Evolutionary conservation across 139 green algal species (phyloP).

Genomic region (Trebouxia sp.): DNA sequence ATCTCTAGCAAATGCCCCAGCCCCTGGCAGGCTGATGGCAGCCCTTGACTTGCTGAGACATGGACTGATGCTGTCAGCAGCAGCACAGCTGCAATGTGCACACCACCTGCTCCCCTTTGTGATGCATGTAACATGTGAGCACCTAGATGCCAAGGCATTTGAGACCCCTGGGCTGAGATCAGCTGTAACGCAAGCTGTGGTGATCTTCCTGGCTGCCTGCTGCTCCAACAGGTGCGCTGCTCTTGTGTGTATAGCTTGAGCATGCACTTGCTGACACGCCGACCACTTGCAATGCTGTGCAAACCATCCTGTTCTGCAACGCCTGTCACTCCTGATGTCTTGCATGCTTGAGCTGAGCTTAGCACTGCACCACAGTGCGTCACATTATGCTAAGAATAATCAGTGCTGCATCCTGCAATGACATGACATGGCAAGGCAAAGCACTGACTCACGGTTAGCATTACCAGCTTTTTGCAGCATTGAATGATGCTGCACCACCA

Average conservation of each 20-base stretch:
- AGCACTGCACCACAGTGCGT: too few relatives aligned
- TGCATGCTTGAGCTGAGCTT: too few relatives aligned
- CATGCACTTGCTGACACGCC: too few relatives aligned
- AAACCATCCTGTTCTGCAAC: not conserved
- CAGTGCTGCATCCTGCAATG: too few relatives aligned
- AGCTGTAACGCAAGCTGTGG: not conserved
- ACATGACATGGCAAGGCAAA: too few relatives aligned
- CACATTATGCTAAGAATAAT: too few relatives aligned
- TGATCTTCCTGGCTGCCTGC: slow-evolving; percentile 3
- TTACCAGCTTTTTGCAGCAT: too few relatives aligned
- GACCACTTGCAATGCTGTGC: too few relatives aligned
- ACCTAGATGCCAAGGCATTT: not conserved
- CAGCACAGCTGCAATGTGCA: not conserved
- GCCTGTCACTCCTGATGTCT: too few relatives aligned
- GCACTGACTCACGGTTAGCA: too few relatives aligned
- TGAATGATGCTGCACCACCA: too few relatives aligned
- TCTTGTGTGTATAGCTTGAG: not conserved
- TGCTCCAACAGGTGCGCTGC: not conserved
- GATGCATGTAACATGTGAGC: not conserved
- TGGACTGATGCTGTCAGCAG: not conserved
- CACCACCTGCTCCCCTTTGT: not conserved
- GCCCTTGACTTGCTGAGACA: not conserved
- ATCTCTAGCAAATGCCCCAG: too few relatives aligned
- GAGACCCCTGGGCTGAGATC: not conserved
- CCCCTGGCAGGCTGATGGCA: not conserved